phyloP scores from a whole-genome alignment of 2,329 filamentous ascomycete species.

The Ophiostoma ulmi region DNA sequence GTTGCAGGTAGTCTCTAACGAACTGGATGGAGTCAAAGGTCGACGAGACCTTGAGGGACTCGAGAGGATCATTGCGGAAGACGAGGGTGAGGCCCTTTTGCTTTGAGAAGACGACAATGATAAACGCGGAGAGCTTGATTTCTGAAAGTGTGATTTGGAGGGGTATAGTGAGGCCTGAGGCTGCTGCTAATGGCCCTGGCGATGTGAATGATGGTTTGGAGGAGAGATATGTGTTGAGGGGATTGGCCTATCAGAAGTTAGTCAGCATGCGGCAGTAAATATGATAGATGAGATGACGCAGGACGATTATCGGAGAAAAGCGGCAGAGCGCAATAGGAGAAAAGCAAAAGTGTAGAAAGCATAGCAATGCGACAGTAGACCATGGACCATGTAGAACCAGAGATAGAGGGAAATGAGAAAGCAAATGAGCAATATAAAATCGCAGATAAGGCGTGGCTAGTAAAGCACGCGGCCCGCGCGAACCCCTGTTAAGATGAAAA shows the following conservation, averaged over 20 bases:
- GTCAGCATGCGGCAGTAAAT: conserved; percentile 33
- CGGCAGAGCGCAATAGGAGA: conserved; percentile 26
- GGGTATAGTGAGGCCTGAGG: conserved; percentile 92
- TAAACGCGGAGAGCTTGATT: conserved; percentile 92
- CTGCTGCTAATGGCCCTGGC: conserved; percentile 83
- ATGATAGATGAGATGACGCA: conserved; percentile 27
- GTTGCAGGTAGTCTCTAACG: conserved; percentile 92
- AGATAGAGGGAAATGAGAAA: conserved; percentile 9
- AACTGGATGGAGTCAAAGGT: conserved; percentile 99
- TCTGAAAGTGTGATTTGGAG: conserved; percentile 93
- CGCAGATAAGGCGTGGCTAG: background rate
- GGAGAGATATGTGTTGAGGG: conserved; percentile 88
- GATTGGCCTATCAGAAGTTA: conserved; percentile 64
- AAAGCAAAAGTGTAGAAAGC: conserved; percentile 8
- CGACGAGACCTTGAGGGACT: conserved; percentile 96
- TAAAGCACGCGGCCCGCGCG: conserved; percentile 5
- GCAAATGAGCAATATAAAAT: conserved; percentile 20
- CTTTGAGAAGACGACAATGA: conserved; percentile 94
- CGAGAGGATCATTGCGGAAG: conserved; percentile 95
- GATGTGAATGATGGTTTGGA: conserved; percentile 91
- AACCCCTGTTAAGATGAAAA: conserved; percentile 21
- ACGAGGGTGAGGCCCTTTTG: conserved; percentile 95
- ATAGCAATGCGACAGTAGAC: background rate
- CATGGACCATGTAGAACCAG: background rate
- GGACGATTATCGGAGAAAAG: conserved; percentile 23